Evolutionary conservation across 208 protist species (phyloP).

Genomic region (Hexamita inflata): DNA sequence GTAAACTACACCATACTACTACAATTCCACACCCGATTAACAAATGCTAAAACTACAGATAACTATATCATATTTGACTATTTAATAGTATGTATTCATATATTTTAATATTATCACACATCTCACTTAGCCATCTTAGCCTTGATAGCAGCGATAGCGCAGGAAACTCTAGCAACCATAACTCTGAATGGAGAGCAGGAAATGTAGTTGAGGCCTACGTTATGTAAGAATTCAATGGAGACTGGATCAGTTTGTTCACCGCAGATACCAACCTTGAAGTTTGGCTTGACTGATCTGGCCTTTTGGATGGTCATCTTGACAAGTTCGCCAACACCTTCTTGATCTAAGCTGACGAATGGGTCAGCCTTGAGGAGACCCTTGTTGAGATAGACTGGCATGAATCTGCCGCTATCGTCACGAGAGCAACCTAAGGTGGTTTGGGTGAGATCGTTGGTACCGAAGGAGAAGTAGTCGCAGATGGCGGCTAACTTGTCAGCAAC

Average conservation of each 20-base stretch:
- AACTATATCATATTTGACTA: no score
- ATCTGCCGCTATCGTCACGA: conserved; percentile 71
- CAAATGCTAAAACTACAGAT: no score
- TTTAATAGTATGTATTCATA: no score
- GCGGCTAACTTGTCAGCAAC: conserved; percentile 60
- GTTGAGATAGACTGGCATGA: conserved; percentile 69
- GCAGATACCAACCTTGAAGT: conserved; percentile 70
- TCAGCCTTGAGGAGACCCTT: conserved; percentile 65
- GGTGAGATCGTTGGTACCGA: conserved; percentile 83
- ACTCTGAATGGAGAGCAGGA: no score
- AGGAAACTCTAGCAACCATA: no score
- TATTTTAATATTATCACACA: no score
- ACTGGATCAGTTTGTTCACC: conserved; percentile 74
- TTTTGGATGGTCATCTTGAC: conserved; percentile 63
- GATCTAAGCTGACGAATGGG: conserved; percentile 76
- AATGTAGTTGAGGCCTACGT: conserved; percentile 68
- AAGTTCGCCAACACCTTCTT: conserved; percentile 69
- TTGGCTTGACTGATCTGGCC: conserved; percentile 58
- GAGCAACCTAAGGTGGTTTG: conserved; percentile 82
- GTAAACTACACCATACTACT: no score
- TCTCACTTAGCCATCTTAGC: no score
- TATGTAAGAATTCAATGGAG: conserved; percentile 73
- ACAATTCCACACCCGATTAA: no score
- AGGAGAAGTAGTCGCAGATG: conserved; percentile 78
- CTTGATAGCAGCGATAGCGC: no score